Percentiles rank a stretch among this genome's conserved stretches.
These are phyloP conservation scores for Didymellaceae sp. DNA, from an alignment of 2,329 filamentous ascomycete species.

Conservation along the genomic window DNA sequence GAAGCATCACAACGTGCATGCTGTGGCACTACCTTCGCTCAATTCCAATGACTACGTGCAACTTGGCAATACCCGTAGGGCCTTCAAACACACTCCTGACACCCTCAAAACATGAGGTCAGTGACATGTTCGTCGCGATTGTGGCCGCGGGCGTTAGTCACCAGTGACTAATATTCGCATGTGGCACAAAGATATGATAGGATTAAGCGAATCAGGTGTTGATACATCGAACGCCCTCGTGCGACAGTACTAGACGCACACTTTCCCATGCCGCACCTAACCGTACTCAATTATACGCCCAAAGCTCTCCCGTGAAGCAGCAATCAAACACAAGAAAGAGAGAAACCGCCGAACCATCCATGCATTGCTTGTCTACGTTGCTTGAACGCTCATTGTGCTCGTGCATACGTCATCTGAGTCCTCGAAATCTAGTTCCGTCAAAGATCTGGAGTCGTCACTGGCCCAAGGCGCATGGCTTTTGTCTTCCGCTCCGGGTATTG, in stretches of 20 bases:
- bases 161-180: constrained; percentile 18
- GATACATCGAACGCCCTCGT: constrained; percentile 35
- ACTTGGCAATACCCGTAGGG: too few species aligned
- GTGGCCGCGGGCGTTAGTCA: constrained; percentile 15
- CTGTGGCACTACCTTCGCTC: background rate
- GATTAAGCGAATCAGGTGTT: constrained; percentile 30
- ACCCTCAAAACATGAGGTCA: too few species aligned
- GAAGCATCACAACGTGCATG: background rate
- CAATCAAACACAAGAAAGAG: constrained; percentile 16
- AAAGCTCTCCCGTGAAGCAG: constrained; percentile 6
- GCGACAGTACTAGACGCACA: constrained; percentile 11
- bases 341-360: constrained; percentile 11
- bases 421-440: constrained; percentile 23
- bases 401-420: constrained; percentile 24
- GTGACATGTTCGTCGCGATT: too few species aligned
- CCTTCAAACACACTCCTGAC: too few species aligned
- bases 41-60: background rate
- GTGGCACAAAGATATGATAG: constrained; percentile 13
- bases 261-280: constrained; percentile 12
- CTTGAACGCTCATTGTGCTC: constrained; percentile 17
- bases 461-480: constrained; percentile 28
- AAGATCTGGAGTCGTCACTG: constrained; percentile 32
- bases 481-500: constrained; percentile 26
- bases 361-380: constrained; percentile 12
- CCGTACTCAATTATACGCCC: constrained; percentile 9